Percentiles rank a stretch among this genome's conserved stretches.
phyloP scores from a whole-genome alignment of 768 basidiomycete species.

The Megacollybia marginata region DNA sequence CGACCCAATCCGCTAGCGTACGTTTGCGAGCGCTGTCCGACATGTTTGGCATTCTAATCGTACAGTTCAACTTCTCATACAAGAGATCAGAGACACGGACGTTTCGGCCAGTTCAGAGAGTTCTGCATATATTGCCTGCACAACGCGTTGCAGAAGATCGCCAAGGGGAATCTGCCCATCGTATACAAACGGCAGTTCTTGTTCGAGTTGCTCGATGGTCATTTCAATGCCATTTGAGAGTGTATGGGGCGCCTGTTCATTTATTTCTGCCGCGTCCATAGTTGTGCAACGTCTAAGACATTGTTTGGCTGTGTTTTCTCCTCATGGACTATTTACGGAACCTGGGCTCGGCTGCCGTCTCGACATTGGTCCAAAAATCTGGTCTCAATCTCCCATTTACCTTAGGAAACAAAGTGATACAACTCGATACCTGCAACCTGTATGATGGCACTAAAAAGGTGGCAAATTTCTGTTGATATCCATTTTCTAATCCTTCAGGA shows the following conservation, averaged over 20 bases:
- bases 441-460: slow-evolving; percentile 89
- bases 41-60: slow-evolving; percentile 66
- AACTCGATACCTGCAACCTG: slow-evolving; percentile 74
- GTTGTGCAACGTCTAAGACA: too few species aligned
- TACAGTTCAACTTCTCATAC: slow-evolving; percentile 1
- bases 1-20: slow-evolving; percentile 80
- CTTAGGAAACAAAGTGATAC: slow-evolving; percentile 64
- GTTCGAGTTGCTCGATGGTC: slow-evolving; percentile 53
- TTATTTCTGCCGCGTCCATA: too few species aligned
- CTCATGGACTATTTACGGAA: slow-evolving; percentile 78
- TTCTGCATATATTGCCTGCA: slow-evolving; percentile 78
- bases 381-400: slow-evolving; percentile 86
- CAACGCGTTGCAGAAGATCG: slow-evolving; percentile 68
- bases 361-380: slow-evolving; percentile 87
- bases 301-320: not conserved
- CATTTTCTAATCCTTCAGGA: slow-evolving; percentile 47
- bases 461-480: slow-evolving; percentile 12
- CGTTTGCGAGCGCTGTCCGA: slow-evolving; percentile 76
- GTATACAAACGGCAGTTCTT: slow-evolving; percentile 64
- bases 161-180: slow-evolving; percentile 71
- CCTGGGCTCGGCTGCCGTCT: slow-evolving; percentile 81
- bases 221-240: slow-evolving; percentile 13
- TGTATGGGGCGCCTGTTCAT: too few species aligned
- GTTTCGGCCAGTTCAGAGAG: slow-evolving; percentile 81
- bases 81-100: slow-evolving; percentile 32